Base-by-base conservation (phyloP, 352 stramenopile genomes). In the Globisporangium carolinianum region DNA sequence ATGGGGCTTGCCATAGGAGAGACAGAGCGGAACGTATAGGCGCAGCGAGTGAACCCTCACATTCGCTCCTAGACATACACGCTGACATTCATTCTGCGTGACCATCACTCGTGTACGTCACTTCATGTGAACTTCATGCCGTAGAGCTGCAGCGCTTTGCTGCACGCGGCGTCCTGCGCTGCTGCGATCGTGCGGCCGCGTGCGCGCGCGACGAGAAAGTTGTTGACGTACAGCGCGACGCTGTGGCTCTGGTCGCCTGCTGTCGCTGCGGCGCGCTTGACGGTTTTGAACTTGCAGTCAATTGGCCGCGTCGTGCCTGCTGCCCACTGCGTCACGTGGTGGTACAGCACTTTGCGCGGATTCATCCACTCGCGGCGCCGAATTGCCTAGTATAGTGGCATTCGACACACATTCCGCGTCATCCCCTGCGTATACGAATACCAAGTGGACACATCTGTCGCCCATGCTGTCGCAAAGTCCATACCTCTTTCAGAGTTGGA, bases 331-430 rank as follows among this genome's bases (percentile, higher is more conserved):
- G 47, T 57, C 5, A 93, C 54, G 57, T 92, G 84, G 42, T 91
- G 74, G 5, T 53, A 54, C 2, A 95, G 76, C 18, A 86, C 69
- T 55, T 91, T 89, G 38, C 75, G 77, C 6, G 83, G 74, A 37
- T 83, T 88, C 77, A 94, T 89, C 83, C 83, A 93, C 60, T 93
- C 74, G n/a, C 85, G 83, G 12, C 80, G 71, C 11, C 64, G 73
- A 53, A 95, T 91, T 12, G 79, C 79, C 60, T 82, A 61, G 53
- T 35, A 49, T 32, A 32, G 24, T 32, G 24, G 24, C 24, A 32
- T 32, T 32, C 24, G 24, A 32, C 24, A 32, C 24, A 24, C 24
- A 32, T 32, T 32, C 24, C 24, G 3, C 24, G 24, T 32, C 24
- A 32, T 32, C 24, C 24, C 24, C 24, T 32, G 24, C 3, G 24